Base-by-base conservation (phyloP, 768 basidiomycete genomes). In the Tulasnella sp. region DNA sequence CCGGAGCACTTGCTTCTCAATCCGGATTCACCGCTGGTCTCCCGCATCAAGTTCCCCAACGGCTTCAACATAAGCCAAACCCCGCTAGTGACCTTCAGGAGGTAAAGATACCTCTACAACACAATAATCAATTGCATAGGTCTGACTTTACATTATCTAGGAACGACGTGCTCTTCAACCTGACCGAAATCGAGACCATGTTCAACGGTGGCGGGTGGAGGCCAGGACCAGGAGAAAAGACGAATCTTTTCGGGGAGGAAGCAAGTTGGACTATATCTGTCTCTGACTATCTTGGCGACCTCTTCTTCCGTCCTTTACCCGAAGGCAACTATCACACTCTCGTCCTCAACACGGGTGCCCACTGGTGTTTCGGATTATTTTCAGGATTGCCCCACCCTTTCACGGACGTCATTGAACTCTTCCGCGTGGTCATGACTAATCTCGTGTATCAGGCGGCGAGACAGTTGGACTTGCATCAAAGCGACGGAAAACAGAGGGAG, bases 301-400 rank as follows among this genome's bases (percentile, higher is more conserved):
- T 86, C n/a, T 88, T 92, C 83, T 83, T 87, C 13, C 82, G 84
- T 1, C 85, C 87, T 18, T 83, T 86, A 0, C 90, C 90, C 2
- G 80, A 85, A 32, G 86, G 82, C 10, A 88, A 89, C 80, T 92
- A 91, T 82, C 86, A 87, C 69, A 91, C 90, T 15, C 84, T 92
- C 82, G 81, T 92, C 77, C 87, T 89, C 37, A 90, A 87, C 83
- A 92, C 91, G 0, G 91, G 84, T 3, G 91, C 91, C 0, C 91
- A 92, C 82, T 92, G 91, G 91, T 91, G 90, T 1, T 88, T 88
- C 6, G 87, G 86, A 0, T 80, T 90, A 32, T 87, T 92, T 82
- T 82, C 83, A 9, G 87, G 85, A 3, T 85, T 86, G 76, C 82
- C 82, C 18, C 83, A 85, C 26, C 90, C 89, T 1, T 89, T 90